phyloP scores from a whole-genome alignment of 352 stramenopile genomes.

The Phytophthora vignae region DNA sequence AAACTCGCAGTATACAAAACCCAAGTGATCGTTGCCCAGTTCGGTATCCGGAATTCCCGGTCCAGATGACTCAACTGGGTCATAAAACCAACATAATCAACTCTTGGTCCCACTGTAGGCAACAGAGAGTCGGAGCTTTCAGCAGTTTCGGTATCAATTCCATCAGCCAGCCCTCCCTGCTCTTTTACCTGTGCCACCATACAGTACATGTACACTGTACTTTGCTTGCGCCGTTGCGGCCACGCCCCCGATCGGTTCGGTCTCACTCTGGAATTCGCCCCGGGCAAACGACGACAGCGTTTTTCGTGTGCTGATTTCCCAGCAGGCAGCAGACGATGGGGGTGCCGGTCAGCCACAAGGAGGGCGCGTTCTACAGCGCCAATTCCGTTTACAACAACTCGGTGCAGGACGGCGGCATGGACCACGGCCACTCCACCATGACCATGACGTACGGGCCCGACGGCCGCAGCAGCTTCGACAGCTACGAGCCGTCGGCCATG shows the following conservation, averaged over 20 bases:
- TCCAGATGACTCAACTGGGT: slow-evolving; percentile 8
- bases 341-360: slow-evolving; percentile 39
- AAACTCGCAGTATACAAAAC: not conserved
- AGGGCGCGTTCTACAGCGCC: slow-evolving; percentile 35
- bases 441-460: slow-evolving; percentile 37
- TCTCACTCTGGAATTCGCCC: slow-evolving; percentile 38
- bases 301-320: slow-evolving; percentile 13
- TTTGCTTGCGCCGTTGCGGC: slow-evolving; percentile 15
- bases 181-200: slow-evolving; percentile 23
- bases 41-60: slow-evolving; percentile 26
- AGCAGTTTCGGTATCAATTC: slow-evolving; percentile 37
- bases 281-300: slow-evolving; percentile 19
- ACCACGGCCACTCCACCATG: slow-evolving; percentile 38
- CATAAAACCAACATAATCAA: slow-evolving; percentile 12
- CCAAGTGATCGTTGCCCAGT: slow-evolving; percentile 6
- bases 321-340: slow-evolving; percentile 23
- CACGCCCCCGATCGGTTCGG: slow-evolving; percentile 15
- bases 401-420: slow-evolving; percentile 33
- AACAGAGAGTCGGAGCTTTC: slow-evolving; percentile 30
- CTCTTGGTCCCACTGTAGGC: slow-evolving; percentile 22
- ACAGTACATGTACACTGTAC: too few relatives aligned
- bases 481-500: slow-evolving; percentile 35
- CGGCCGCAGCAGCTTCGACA: slow-evolving; percentile 39
- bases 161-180: slow-evolving; percentile 13
- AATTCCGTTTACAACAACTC: slow-evolving; percentile 45